Evolutionary conservation across 345 rosid species (phyloP).

Genomic region (Gossypium mustelinum): DNA sequence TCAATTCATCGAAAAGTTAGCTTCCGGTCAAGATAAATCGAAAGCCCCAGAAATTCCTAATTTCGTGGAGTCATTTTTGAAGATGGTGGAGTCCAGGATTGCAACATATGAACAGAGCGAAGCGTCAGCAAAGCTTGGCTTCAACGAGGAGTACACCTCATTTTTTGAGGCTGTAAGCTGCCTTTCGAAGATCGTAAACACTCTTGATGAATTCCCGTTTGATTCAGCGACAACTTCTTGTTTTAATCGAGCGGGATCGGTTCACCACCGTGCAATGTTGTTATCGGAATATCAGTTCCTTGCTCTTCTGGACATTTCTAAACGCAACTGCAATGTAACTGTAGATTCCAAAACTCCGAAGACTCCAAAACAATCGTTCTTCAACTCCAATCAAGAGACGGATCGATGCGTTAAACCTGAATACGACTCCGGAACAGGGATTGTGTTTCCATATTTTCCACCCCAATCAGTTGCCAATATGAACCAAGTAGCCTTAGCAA

Average conservation of each 20-base stretch:
- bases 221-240: conserved; percentile 25
- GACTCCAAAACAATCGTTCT: conserved; percentile 22
- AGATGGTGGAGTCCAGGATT: conserved; percentile 43
- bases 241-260: conserved; percentile 40
- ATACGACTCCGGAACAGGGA: conserved; percentile 13
- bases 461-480: conserved; percentile 35
- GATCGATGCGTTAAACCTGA: conserved; percentile 23
- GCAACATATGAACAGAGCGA: conserved; percentile 28
- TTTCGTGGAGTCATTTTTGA: conserved; percentile 35
- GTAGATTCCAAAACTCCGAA: conserved; percentile 32
- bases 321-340: neutral
- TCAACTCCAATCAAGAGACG: conserved; percentile 12
- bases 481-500: conserved; percentile 53
- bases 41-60: conserved; percentile 32
- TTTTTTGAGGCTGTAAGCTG: conserved; percentile 40
- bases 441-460: conserved; percentile 40
- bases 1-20: conserved; percentile 31
- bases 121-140: conserved; percentile 28
- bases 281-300: conserved; percentile 64
- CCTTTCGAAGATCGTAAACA: conserved; percentile 36
- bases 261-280: conserved; percentile 53
- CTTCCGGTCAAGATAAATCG: conserved; percentile 7
- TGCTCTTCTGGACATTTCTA: conserved; percentile 37
- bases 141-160: conserved; percentile 27
- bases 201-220: conserved; percentile 25